These are phyloP conservation scores for Metschnikowia cubensis DNA, from an alignment of 805 yeast species.

Conservation along the genomic window DNA sequence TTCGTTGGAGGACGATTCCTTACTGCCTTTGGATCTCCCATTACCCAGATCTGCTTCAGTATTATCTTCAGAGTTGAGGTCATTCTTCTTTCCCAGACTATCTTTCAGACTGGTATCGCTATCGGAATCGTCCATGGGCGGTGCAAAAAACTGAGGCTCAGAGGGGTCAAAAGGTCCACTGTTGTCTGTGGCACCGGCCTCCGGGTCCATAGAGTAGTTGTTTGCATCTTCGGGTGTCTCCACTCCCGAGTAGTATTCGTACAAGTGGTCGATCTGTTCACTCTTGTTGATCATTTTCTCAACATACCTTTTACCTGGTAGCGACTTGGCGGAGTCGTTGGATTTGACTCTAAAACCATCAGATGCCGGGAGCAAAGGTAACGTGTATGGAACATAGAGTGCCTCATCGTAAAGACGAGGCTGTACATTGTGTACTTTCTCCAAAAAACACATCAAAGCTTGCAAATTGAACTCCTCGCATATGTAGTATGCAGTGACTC, in stretches of 20 bases:
- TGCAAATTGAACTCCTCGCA: slow-evolving; percentile 76
- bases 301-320: slow-evolving; percentile 50
- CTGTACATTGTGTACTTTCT: slow-evolving; percentile 70
- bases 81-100: slow-evolving; percentile 9
- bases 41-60: background rate
- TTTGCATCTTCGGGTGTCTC: slow-evolving; percentile 59
- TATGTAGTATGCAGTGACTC: slow-evolving; percentile 90
- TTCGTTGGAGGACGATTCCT: slow-evolving; percentile 1
- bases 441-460: slow-evolving; percentile 59
- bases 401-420: slow-evolving; percentile 91
- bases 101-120: slow-evolving; percentile 17
- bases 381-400: slow-evolving; percentile 81
- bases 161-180: slow-evolving; percentile 78
- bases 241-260: slow-evolving; percentile 82
- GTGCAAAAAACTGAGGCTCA: slow-evolving; percentile 86
- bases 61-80: slow-evolving; percentile 5
- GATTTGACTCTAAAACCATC: slow-evolving; percentile 75
- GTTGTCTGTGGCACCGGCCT: slow-evolving; percentile 35
- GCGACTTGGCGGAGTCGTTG: slow-evolving; percentile 47
- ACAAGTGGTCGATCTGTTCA: slow-evolving; percentile 88
- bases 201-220: slow-evolving; percentile 46
- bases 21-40: background rate
- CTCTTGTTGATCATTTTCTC: slow-evolving; percentile 75
- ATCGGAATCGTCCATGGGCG: slow-evolving; percentile 19
- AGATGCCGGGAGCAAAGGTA: slow-evolving; percentile 82